Percentiles rank a stretch among this genome's conserved stretches.
Evolutionary conservation across 805 yeast species (phyloP).

Genomic region (Wickerhamomyces mucosus): DNA sequence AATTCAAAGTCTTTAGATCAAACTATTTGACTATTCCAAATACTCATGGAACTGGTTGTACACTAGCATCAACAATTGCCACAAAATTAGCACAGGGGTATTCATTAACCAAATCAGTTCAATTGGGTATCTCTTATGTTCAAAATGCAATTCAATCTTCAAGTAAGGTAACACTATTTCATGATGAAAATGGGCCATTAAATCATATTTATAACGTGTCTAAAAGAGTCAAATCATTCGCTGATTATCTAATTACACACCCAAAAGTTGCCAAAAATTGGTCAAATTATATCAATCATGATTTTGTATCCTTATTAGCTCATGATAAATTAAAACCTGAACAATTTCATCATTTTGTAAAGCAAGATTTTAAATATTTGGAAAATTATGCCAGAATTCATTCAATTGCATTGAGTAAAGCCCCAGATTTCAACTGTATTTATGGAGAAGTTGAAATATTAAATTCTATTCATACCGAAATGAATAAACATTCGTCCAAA

Average conservation of each 20-base stretch:
- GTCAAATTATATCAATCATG: constrained; percentile 51
- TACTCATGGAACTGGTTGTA: constrained; percentile 90
- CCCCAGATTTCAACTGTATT: constrained; percentile 44
- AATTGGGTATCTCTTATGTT: constrained; percentile 52
- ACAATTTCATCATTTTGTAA: constrained; percentile 41
- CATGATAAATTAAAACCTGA: constrained; percentile 37
- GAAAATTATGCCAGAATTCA: constrained; percentile 61
- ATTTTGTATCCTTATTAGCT: constrained; percentile 48
- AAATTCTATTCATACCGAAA: constrained; percentile 42
- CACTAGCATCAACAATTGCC: constrained; percentile 73
- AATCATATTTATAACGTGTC: constrained; percentile 46
- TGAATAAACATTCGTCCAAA: constrained; percentile 41
- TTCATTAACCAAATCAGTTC: constrained; percentile 38
- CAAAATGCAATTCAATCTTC: constrained; percentile 51
- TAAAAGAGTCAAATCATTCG: constrained; percentile 17
- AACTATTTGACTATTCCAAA: constrained; percentile 35
- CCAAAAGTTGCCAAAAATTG: constrained; percentile 46
- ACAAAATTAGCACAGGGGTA: constrained; percentile 57
- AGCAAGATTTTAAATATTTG: constrained; percentile 61
- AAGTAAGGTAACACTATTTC: constrained; percentile 32
- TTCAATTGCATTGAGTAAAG: constrained; percentile 51
- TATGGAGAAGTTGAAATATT: constrained; percentile 42
- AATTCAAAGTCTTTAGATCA: constrained; percentile 37
- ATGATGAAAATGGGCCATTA: constrained; percentile 64
- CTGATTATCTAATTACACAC: constrained; percentile 44